Percentiles rank a stretch among this genome's conserved stretches.
phyloP scores from a whole-genome alignment of 2,329 filamentous ascomycete genomes.

The Ophiostoma ulmi region DNA sequence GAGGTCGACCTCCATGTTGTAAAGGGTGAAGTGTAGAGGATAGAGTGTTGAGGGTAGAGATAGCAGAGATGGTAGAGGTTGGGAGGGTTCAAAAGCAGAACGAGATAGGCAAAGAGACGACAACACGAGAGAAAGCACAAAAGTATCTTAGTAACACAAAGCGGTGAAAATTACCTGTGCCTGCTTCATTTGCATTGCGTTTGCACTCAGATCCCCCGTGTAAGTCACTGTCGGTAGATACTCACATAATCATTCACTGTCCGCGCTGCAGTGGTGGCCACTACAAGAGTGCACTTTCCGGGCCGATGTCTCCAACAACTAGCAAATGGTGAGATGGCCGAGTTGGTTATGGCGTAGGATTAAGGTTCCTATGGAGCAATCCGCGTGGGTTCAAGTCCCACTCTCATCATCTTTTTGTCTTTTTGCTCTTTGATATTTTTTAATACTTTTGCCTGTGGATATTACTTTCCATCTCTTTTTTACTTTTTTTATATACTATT shows the following conservation, averaged over 20 bases:
- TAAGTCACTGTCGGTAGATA: background rate
- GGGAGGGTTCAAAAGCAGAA: background rate
- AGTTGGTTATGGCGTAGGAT: conserved; percentile 17
- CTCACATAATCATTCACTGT: background rate
- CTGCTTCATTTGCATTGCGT: background rate
- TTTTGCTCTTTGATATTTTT: background rate
- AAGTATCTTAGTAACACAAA: background rate
- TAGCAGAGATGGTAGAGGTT: background rate
- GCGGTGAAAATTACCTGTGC: background rate
- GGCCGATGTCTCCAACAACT: background rate
- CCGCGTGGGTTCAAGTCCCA: conserved; percentile 19
- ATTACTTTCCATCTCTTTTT: background rate
- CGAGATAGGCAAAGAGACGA: background rate
- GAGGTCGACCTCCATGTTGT: background rate
- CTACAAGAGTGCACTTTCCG: background rate
- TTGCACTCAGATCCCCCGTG: background rate
- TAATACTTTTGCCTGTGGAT: background rate
- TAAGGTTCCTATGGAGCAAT: conserved; percentile 21
- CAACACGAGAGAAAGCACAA: background rate
- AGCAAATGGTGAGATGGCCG: conserved; percentile 16
- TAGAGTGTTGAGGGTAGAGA: too few species aligned
- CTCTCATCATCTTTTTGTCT: conserved; percentile 13
- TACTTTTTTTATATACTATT: background rate
- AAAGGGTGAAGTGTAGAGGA: too few species aligned
- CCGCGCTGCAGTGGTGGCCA: background rate